Conservation (phyloP, 805 yeast genomes). For the Limtongozyma cylindracea region DNA sequence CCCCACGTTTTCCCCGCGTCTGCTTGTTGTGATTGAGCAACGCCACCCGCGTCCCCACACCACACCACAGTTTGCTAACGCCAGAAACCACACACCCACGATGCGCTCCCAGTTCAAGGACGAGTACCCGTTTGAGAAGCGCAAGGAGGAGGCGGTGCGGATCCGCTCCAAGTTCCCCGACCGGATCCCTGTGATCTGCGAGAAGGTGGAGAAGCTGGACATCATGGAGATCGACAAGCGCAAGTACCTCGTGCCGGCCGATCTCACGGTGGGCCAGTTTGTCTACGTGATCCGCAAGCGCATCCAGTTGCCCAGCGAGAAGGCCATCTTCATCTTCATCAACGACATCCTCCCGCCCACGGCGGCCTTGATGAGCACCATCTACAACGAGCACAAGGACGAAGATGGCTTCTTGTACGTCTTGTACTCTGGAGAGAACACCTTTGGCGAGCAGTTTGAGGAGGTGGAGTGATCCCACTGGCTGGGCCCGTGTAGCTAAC, state of each 20-base stretch:
- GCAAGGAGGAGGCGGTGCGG: slow-evolving; percentile 86
- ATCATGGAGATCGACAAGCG: slow-evolving; percentile 93
- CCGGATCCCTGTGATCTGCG: slow-evolving; percentile 92
- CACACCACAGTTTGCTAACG: neutral
- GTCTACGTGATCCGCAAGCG: slow-evolving; percentile 94
- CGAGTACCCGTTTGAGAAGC: slow-evolving; percentile 88
- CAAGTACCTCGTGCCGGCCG: slow-evolving; percentile 89
- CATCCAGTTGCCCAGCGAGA: slow-evolving; percentile 85
- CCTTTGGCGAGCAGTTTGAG: too few relatives aligned
- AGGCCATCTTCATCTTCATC: slow-evolving; percentile 93
- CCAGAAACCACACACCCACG: neutral
- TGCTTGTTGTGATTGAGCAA: too few relatives aligned
- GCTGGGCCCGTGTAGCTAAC: too few relatives aligned
- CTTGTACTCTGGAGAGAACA: slow-evolving; percentile 91
- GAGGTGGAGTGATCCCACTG: too few relatives aligned
- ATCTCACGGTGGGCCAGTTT: slow-evolving; percentile 91
- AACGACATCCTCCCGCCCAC: slow-evolving; percentile 96
- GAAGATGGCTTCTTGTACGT: slow-evolving; percentile 94
- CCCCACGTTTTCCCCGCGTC: too few relatives aligned
- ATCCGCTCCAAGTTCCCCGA: slow-evolving; percentile 75
- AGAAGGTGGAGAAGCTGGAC: slow-evolving; percentile 89
- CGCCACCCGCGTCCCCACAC: too few relatives aligned
- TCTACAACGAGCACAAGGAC: slow-evolving; percentile 92
- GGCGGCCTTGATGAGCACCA: slow-evolving; percentile 85
- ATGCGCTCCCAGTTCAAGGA: slow-evolving; percentile 90